Evolutionary conservation across 2,329 filamentous ascomycete genomes (phyloP).

Genomic region (Botryosphaeria dothidea): DNA sequence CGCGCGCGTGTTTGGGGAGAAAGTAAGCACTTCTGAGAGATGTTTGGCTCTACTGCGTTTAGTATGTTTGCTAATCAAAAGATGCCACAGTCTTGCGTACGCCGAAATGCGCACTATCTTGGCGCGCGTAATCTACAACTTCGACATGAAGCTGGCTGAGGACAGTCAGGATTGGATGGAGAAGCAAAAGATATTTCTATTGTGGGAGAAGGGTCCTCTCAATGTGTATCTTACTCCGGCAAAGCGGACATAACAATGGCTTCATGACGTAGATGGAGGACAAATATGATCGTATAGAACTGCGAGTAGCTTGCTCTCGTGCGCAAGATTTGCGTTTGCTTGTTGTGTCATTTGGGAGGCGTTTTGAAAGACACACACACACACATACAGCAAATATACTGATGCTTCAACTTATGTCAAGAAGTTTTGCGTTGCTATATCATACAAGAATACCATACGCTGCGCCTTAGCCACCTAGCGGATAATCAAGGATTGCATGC

Average conservation of each 20-base stretch:
- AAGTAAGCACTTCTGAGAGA: constrained; percentile 29
- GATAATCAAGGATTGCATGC: no score
- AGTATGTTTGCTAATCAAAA: not conserved
- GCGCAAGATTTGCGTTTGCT: no score
- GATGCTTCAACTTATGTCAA: no score
- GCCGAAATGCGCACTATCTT: constrained; percentile 41
- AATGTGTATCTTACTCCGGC: constrained; percentile 27
- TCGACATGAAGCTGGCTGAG: constrained; percentile 38
- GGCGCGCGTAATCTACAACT: constrained; percentile 41
- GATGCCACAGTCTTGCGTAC: constrained; percentile 32
- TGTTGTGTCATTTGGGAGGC: no score
- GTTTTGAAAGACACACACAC: no score
- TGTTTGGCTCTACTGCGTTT: not conserved
- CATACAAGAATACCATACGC: no score
- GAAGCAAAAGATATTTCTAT: constrained; percentile 30
- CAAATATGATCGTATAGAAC: no score
- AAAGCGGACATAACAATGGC: not conserved
- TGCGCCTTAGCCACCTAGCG: no score
- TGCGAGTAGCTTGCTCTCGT: no score
- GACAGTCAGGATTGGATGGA: constrained; percentile 41
- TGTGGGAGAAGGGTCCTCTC: constrained; percentile 36
- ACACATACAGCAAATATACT: no score
- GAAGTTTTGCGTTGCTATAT: no score
- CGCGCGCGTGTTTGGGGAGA: constrained; percentile 39
- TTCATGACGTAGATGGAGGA: no score